Percentiles rank a stretch among this genome's conserved stretches.
phyloP scores from a whole-genome alignment of 345 rosid genomes.

The Clarkia xantiana region DNA sequence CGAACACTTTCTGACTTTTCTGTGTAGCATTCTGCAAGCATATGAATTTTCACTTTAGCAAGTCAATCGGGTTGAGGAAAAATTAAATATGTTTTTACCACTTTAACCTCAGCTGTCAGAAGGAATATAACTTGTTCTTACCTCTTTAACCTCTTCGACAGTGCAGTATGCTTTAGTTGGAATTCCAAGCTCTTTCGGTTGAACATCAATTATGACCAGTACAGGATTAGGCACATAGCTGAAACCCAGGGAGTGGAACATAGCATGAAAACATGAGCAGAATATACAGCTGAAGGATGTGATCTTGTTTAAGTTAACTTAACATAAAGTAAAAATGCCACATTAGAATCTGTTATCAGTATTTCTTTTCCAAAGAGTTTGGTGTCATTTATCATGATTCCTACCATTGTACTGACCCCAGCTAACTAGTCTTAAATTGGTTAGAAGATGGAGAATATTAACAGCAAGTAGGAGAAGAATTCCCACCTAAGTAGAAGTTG shows the following conservation, averaged over 20 bases:
- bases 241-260: background rate
- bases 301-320: no score
- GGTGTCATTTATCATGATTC: no score
- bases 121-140: slow-evolving; percentile 10
- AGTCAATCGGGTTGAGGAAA: background rate
- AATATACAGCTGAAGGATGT: background rate
- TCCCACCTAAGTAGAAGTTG: no score
- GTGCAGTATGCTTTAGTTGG: slow-evolving; percentile 80
- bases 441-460: background rate
- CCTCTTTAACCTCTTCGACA: slow-evolving; percentile 88
- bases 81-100: background rate
- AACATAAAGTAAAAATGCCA: no score
- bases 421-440: no score
- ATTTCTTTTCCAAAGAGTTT: no score
- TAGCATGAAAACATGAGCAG: background rate
- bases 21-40: slow-evolving; percentile 62
- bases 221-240: slow-evolving; percentile 79
- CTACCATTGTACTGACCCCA: no score
- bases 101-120: background rate
- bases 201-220: slow-evolving; percentile 85
- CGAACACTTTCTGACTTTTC: slow-evolving; percentile 73
- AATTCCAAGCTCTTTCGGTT: slow-evolving; percentile 77
- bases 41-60: background rate
- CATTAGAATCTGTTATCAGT: no score
- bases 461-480: background rate